Conservation (phyloP, 805 yeast genomes). For the Suhomyces tanzawaensis region DNA sequence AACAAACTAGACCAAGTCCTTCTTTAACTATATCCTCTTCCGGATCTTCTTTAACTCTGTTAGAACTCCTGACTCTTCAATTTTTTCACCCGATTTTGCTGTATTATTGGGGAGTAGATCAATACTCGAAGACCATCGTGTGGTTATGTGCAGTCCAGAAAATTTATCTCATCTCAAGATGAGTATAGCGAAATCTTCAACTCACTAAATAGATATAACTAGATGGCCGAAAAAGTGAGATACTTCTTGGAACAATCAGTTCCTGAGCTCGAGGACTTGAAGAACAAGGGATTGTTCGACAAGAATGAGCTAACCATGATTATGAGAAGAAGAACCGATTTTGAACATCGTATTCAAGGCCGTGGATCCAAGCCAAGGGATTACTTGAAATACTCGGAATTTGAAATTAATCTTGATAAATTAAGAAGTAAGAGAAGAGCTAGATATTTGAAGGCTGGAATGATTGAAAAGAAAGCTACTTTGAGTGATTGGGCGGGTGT, state of each 20-base stretch:
- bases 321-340: slow-evolving; percentile 92
- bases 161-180: slow-evolving; percentile 2
- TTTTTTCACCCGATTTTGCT: too few species aligned
- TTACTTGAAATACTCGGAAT: slow-evolving; percentile 73
- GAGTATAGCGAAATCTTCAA: neutral
- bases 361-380: slow-evolving; percentile 79
- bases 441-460: slow-evolving; percentile 54
- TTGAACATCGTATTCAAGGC: slow-evolving; percentile 84
- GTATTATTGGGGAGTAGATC: too few species aligned
- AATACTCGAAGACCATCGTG: neutral
- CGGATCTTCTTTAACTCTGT: too few species aligned
- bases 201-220: too few species aligned
- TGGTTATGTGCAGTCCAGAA: slow-evolving; percentile 3
- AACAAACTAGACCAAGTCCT: too few species aligned
- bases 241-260: slow-evolving; percentile 66
- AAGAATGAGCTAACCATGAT: slow-evolving; percentile 79
- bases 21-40: too few species aligned
- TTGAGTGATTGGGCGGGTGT: slow-evolving; percentile 86
- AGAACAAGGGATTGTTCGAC: slow-evolving; percentile 75
- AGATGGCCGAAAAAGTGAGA: slow-evolving; percentile 47
- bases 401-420: slow-evolving; percentile 76
- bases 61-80: too few species aligned
- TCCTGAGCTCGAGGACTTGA: slow-evolving; percentile 89
- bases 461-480: slow-evolving; percentile 59
- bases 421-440: slow-evolving; percentile 68